Evolutionary conservation across 768 basidiomycete species (phyloP), one percentile per base, ranked within the genome.

Genomic region (Lactarius psammicola): DNA sequence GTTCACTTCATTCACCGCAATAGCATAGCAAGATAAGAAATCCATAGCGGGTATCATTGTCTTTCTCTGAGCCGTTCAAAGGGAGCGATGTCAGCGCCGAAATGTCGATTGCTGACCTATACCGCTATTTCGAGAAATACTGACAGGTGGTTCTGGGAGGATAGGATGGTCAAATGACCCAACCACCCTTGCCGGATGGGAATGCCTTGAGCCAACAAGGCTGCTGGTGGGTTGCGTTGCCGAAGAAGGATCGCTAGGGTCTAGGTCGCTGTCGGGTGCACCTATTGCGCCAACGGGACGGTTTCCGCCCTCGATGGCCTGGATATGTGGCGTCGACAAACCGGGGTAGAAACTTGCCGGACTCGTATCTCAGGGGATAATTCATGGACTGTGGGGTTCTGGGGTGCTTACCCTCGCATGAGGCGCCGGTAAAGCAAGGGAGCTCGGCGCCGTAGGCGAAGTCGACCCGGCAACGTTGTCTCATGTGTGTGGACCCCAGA

Each of bases 1-100:
- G 72, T 96, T 97, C 15, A 96, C 94, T 75, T 97, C 95, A 72
- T 96, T 96, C 15, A 95, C 94, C 20, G 93, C 92, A 61, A 95
- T 95, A 3, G 94, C 95, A 75, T 97, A 98, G 67, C 92, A 93
- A 1, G 90, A 91, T 66, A 98, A 78, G 73, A 95, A 95, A 73
- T 98, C 95, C 77, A 98, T 87, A 0, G 93, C 94, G 0, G 94
- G 94, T 59, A 97, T 94, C 70, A 89, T 87, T 10, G 92, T 92
- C 75, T 84, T 90, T 67, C 90, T 84, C 91, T 94, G 62, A 49
- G 6, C 17, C 58, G 55, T 42, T 63, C 30, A 62, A 56, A 42
- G 36, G 10, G 31, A 3, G 28, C 30, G 23, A 55, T 15, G 34
- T 67, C 57, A 67, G 61, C 17, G 18, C 30, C n/a, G 40, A 44